A percentile compares a stretch with the other conserved stretches of the same genome.
Evolutionary conservation across 2,329 filamentous ascomycete species (phyloP).

Genomic region (Truncatella angustata): DNA sequence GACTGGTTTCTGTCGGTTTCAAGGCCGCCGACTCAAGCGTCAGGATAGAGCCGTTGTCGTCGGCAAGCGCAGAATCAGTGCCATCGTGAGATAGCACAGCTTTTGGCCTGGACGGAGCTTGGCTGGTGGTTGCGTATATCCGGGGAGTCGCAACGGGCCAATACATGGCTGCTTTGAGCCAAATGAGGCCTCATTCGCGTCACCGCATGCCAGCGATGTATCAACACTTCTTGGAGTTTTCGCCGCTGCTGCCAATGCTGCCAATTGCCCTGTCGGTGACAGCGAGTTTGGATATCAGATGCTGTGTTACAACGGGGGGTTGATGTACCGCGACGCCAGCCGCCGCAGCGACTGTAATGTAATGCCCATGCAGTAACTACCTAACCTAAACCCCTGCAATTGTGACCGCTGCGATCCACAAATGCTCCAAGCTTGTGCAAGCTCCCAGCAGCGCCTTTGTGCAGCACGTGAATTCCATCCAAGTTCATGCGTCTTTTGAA

Average conservation of each 20-base stretch:
- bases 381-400: not conserved
- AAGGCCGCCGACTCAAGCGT: conserved; percentile 20
- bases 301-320: too few relatives aligned
- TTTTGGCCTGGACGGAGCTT: conserved; percentile 44
- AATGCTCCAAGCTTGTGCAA: not conserved
- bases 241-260: not conserved
- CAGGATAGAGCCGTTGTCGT: conserved; percentile 30
- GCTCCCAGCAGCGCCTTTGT: too few relatives aligned
- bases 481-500: too few relatives aligned
- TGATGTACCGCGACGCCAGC: too few relatives aligned
- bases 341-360: too few relatives aligned
- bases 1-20: conserved; percentile 22
- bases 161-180: conserved; percentile 65
- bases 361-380: not conserved
- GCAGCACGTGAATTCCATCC: too few relatives aligned
- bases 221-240: not conserved
- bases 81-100: conserved; percentile 61
- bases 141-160: conserved; percentile 85
- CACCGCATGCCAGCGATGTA: conserved; percentile 13
- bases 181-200: conserved; percentile 31
- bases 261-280: not conserved
- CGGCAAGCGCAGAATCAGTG: conserved; percentile 37
- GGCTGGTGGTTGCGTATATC: conserved; percentile 76
- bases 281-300: too few relatives aligned
- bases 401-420: not conserved